These are phyloP conservation scores for Phytophthora aleatoria DNA, from an alignment of 352 stramenopile genomes.

Conservation along the genomic window DNA sequence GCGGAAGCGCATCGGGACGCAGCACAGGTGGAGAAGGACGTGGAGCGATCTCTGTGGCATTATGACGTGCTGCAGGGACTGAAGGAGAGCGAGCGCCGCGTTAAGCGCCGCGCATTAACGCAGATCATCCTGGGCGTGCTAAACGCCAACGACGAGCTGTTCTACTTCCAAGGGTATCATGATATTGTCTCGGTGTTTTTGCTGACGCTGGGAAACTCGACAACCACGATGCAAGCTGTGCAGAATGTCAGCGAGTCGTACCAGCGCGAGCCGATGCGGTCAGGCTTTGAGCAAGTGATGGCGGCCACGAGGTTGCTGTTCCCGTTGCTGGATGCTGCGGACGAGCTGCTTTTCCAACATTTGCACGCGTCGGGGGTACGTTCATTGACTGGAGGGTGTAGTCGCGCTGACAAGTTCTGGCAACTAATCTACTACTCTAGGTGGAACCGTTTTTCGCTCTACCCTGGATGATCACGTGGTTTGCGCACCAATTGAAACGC, in stretches of 20 bases:
- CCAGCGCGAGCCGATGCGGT: conserved; percentile 88
- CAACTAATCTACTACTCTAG: conserved; percentile 24
- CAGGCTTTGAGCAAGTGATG: conserved; percentile 85
- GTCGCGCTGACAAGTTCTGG: neutral
- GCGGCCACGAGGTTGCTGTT: conserved; percentile 70
- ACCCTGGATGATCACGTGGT: conserved; percentile 96
- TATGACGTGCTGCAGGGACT: conserved; percentile 71
- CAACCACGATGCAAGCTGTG: conserved; percentile 63
- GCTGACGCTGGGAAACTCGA: conserved; percentile 79
- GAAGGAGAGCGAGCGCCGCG: conserved; percentile 63
- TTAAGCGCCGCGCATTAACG: conserved; percentile 64
- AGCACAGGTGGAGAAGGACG: conserved; percentile 79
- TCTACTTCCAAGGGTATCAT: conserved; percentile 94
- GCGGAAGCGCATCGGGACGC: conserved; percentile 58
- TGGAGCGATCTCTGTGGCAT: conserved; percentile 87
- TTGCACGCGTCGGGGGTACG: conserved; percentile 64
- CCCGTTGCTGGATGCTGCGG: conserved; percentile 65
- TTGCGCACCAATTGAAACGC: conserved; percentile 91
- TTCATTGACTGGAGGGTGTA: conserved; percentile 1
- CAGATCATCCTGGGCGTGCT: conserved; percentile 67
- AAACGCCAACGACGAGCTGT: conserved; percentile 49
- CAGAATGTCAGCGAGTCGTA: conserved; percentile 82
- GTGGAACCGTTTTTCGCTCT: conserved; percentile 95
- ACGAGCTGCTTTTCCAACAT: conserved; percentile 66
- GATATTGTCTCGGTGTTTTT: conserved; percentile 91